Evolutionary conservation across 1,284 basidiomycete species (phyloP).

Genomic region (Ganoderma boninense): DNA sequence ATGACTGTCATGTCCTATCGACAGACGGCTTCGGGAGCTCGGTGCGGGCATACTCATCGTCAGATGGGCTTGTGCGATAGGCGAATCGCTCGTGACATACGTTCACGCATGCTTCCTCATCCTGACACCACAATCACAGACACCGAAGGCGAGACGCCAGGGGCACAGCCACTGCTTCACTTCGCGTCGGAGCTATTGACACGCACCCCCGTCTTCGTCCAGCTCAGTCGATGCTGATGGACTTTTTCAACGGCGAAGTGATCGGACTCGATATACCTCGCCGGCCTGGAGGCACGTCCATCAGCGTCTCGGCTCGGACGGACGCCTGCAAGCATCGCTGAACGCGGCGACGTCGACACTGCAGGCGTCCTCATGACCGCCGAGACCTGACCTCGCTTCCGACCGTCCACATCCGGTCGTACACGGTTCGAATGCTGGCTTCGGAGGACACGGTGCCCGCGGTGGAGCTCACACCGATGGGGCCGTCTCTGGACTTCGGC

Average conservation of each 20-base stretch:
- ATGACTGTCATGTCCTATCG: too few species aligned
- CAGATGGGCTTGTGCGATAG: not conserved
- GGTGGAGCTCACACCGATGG: constrained; percentile 89
- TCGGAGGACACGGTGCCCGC: constrained; percentile 84
- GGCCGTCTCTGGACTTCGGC: constrained; percentile 88
- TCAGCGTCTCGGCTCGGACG: constrained; percentile 86
- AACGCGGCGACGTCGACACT: constrained; percentile 47
- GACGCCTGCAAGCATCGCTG: constrained; percentile 58
- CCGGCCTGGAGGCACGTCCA: constrained; percentile 92
- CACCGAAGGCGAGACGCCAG: constrained; percentile 86
- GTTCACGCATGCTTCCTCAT: not conserved
- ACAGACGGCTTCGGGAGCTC: too few species aligned
- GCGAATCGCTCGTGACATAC: too few species aligned
- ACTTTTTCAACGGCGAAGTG: constrained; percentile 90
- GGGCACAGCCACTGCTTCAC: constrained; percentile 95
- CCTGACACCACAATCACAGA: constrained; percentile 53
- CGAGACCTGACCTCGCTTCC: constrained; percentile 66
- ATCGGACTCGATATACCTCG: constrained; percentile 86
- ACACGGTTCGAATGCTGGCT: constrained; percentile 79
- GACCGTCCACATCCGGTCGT: constrained; percentile 89
- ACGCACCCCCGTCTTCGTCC: constrained; percentile 90
- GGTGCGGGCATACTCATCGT: too few species aligned
- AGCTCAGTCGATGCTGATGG: constrained; percentile 91
- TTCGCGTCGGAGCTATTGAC: constrained; percentile 96
- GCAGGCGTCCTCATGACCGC: constrained; percentile 31